These are phyloP conservation scores for Pythium diclinum DNA, from an alignment of 352 stramenopile genomes.

Conservation along the genomic window DNA sequence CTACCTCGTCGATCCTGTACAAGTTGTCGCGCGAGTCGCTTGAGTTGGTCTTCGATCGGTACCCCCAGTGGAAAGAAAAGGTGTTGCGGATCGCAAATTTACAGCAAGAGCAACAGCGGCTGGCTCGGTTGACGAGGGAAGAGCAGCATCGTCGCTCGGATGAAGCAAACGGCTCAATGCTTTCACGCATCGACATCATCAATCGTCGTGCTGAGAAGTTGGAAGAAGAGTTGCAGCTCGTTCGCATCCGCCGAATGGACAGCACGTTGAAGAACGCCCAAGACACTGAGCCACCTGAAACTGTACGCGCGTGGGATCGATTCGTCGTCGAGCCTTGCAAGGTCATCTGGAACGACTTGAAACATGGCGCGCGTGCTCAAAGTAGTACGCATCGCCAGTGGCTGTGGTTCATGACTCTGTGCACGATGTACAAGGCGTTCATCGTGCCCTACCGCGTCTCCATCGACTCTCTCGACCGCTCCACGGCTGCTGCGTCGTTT, in stretches of 20 bases:
- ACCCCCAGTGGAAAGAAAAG: constrained; percentile 43
- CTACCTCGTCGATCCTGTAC: constrained; percentile 51
- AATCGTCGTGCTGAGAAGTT: constrained; percentile 29
- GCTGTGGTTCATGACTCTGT: constrained; percentile 32
- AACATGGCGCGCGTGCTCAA: constrained; percentile 36
- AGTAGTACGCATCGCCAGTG: constrained; percentile 43
- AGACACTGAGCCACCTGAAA: background rate
- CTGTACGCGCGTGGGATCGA: background rate
- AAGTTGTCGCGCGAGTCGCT: constrained; percentile 40
- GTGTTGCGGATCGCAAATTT: constrained; percentile 41
- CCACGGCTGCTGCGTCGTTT: constrained; percentile 8
- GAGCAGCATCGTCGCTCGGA: constrained; percentile 25
- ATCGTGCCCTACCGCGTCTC: constrained; percentile 52
- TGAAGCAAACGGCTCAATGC: constrained; percentile 21
- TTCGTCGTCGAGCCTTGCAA: constrained; percentile 1
- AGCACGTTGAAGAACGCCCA: background rate
- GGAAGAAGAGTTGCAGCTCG: constrained; percentile 33
- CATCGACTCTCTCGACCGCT: constrained; percentile 35
- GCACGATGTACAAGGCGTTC: constrained; percentile 39
- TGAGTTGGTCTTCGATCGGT: constrained; percentile 44
- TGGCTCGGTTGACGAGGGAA: constrained; percentile 20
- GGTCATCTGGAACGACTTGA: constrained; percentile 14
- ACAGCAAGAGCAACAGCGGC: constrained; percentile 33
- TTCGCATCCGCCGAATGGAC: constrained; percentile 26
- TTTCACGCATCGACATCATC: constrained; percentile 27